These are phyloP conservation scores for Penicillium verrucosum DNA, from an alignment of 2,329 filamentous ascomycete species.

Conservation along the genomic window DNA sequence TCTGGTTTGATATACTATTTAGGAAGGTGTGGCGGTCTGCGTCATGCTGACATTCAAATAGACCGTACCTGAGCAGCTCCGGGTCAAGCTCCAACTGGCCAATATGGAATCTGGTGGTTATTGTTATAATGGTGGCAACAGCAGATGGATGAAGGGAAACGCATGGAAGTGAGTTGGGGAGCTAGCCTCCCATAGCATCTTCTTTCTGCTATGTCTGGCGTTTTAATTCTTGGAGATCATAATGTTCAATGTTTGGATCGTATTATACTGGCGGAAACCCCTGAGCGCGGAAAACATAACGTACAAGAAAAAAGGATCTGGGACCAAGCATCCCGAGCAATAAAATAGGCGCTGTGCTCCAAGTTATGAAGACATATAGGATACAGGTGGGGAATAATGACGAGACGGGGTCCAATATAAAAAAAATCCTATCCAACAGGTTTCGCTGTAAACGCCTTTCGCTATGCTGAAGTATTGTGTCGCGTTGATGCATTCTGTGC, in stretches of 20 bases:
- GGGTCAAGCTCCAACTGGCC: neutral
- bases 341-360: conserved; percentile 10
- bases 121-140: neutral
- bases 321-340: neutral
- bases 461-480: conserved; percentile 35
- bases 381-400: conserved; percentile 23
- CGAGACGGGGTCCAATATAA: conserved; percentile 3
- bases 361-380: conserved; percentile 8
- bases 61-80: neutral
- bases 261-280: neutral
- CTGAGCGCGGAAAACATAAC: neutral
- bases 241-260: neutral
- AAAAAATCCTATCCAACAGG: conserved; percentile 9
- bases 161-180: neutral
- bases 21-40: neutral
- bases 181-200: too few species aligned
- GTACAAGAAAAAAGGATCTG: neutral
- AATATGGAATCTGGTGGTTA: neutral
- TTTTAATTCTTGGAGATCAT: neutral
- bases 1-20: neutral
- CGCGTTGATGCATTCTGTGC: conserved; percentile 68
- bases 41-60: conserved; percentile 8
- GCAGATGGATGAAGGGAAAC: neutral
- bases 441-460: conserved; percentile 31
- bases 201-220: neutral